Conservation (phyloP, 805 yeast species). For the Kodamaea hsintzibuensis region DNA sequence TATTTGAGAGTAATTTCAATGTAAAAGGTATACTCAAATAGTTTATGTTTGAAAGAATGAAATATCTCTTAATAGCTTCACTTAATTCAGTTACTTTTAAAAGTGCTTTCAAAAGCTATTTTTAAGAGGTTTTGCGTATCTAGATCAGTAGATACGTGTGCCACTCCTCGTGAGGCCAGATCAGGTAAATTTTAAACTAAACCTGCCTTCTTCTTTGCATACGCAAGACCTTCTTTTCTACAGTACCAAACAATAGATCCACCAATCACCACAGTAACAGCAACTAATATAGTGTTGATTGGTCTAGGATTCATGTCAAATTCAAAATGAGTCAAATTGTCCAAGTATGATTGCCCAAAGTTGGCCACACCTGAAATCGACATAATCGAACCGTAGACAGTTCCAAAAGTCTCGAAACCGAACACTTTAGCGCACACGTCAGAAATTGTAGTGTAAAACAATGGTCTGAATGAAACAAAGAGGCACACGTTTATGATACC, state of each 20-base stretch:
- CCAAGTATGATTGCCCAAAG: constrained; percentile 48
- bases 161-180: too few relatives aligned
- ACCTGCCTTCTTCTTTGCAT: constrained; percentile 4
- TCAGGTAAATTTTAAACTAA: background rate
- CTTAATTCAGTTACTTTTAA: too few relatives aligned
- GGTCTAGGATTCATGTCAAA: constrained; percentile 60
- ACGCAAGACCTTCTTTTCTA: constrained; percentile 10
- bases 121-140: too few relatives aligned
- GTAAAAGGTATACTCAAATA: too few relatives aligned
- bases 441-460: constrained; percentile 56
- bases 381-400: constrained; percentile 57
- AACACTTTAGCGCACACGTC: constrained; percentile 65
- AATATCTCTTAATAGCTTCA: too few relatives aligned
- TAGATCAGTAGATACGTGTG: too few relatives aligned
- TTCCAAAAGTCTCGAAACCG: constrained; percentile 62
- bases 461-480: constrained; percentile 57
- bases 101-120: too few relatives aligned
- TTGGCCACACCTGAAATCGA: constrained; percentile 54
- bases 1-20: too few relatives aligned
- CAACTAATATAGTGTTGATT: constrained; percentile 41
- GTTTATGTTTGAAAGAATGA: too few relatives aligned
- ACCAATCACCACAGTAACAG: constrained; percentile 46
- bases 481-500: constrained; percentile 48
- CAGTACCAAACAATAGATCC: constrained; percentile 43
- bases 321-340: constrained; percentile 49